Conservation (phyloP, 2,329 filamentous ascomycete genomes). For the Phaeophleospora eucalypticola region DNA sequence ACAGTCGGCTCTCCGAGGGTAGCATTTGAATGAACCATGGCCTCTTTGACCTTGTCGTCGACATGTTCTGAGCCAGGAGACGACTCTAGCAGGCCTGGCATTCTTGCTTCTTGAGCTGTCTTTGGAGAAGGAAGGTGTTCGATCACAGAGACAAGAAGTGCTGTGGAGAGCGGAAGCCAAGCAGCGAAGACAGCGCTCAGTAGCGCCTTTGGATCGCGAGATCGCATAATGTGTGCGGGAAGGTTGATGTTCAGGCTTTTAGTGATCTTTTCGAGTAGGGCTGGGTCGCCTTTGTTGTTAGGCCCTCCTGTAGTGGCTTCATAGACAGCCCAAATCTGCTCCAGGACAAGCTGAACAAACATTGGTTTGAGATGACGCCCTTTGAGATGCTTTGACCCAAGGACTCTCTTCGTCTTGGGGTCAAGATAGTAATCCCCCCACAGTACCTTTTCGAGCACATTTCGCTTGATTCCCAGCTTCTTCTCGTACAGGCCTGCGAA, state of each 20-base stretch:
- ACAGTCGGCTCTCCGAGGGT: conserved; percentile 71
- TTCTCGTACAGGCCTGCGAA: conserved; percentile 93
- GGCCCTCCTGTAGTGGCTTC: conserved; percentile 80
- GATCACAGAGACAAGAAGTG: conserved; percentile 86
- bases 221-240: conserved; percentile 76
- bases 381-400: conserved; percentile 88
- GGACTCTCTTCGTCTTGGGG: conserved; percentile 90
- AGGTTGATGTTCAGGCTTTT: conserved; percentile 84
- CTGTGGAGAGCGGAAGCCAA: conserved; percentile 91
- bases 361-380: conserved; percentile 88
- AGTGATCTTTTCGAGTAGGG: conserved; percentile 85
- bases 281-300: conserved; percentile 76
- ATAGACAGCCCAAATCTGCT: conserved; percentile 95
- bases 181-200: conserved; percentile 81
- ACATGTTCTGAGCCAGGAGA: conserved; percentile 75
- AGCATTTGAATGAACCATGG: conserved; percentile 76
- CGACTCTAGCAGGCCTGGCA: conserved; percentile 72
- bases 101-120: conserved; percentile 70
- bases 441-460: conserved; percentile 82
- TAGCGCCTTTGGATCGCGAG: conserved; percentile 76
- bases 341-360: conserved; percentile 94
- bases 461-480: conserved; percentile 91
- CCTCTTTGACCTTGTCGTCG: conserved; percentile 64
- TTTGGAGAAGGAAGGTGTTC: conserved; percentile 86
- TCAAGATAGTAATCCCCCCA: conserved; percentile 98